Evolutionary conservation across 2,329 filamentous ascomycete genomes (phyloP).

Genomic region (Aureobasidium sp.): DNA sequence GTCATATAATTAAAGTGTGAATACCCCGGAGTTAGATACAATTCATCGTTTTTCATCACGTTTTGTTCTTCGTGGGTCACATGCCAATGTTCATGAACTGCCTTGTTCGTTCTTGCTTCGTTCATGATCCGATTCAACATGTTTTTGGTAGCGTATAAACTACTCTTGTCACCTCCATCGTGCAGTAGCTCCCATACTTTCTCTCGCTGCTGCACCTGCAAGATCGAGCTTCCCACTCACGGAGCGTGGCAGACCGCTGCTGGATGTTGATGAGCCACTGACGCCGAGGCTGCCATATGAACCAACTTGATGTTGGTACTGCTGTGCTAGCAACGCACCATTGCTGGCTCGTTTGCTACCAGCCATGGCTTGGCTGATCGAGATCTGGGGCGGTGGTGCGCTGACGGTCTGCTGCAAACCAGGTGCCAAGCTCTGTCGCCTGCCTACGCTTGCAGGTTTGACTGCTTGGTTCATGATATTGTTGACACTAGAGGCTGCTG

Average conservation of each 20-base stretch:
- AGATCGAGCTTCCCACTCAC: conserved; percentile 15
- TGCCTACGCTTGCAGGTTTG: background rate
- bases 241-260: conserved; percentile 12
- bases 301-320: conserved; percentile 4
- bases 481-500: conserved; percentile 16
- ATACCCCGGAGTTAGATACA: background rate
- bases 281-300: background rate
- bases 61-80: background rate
- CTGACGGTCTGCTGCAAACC: background rate
- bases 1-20: conserved; percentile 1
- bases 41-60: background rate
- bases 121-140: background rate
- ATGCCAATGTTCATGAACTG: conserved; percentile 7
- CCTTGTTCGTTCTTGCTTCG: background rate
- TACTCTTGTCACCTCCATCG: conserved; percentile 10
- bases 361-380: conserved; percentile 14
- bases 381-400: background rate
- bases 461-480: conserved; percentile 17
- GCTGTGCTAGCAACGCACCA: conserved; percentile 16
- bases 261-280: background rate
- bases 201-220: conserved; percentile 20
- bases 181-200: conserved; percentile 19
- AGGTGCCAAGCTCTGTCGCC: conserved; percentile 5
- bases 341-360: conserved; percentile 21
- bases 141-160: background rate